phyloP scores from a whole-genome alignment of 139 green algal species.

The Chlamydomonas sphaeroides region DNA sequence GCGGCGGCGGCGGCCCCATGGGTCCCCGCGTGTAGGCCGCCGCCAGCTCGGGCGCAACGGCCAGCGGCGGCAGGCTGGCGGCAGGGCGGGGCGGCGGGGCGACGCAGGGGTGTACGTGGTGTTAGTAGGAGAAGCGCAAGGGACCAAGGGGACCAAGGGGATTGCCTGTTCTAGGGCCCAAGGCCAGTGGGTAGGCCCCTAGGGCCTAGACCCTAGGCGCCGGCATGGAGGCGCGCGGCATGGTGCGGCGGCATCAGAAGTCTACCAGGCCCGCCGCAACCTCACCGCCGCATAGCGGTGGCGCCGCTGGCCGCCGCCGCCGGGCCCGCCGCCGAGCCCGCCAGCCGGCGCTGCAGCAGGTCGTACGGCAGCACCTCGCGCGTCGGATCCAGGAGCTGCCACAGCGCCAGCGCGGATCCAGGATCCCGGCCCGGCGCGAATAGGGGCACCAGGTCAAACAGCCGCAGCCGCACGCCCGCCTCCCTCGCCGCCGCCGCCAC shows the following conservation, averaged over 20 bases:
- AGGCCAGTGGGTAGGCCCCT: too few species aligned
- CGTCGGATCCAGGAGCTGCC: slow-evolving; percentile 10
- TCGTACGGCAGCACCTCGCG: background rate
- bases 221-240: too few species aligned
- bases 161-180: too few species aligned
- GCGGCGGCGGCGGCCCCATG: background rate
- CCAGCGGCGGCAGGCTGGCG: background rate
- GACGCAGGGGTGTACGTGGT: too few species aligned
- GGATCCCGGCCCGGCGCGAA: background rate
- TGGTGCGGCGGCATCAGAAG: too few species aligned
- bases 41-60: background rate
- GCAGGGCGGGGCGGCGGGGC: too few species aligned
- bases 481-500: background rate
- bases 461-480: background rate
- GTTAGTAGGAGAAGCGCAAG: too few species aligned
- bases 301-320: background rate
- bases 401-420: slow-evolving; percentile 6
- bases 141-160: too few species aligned
- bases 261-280: too few species aligned
- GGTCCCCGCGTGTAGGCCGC: background rate
- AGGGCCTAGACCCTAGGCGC: too few species aligned
- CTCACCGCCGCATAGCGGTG: background rate
- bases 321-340: background rate
- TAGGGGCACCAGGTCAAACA: slow-evolving; percentile 13
- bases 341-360: background rate